These are phyloP conservation scores for Biscogniauxia marginata DNA, from an alignment of 2,329 filamentous ascomycete species.

Conservation along the genomic window DNA sequence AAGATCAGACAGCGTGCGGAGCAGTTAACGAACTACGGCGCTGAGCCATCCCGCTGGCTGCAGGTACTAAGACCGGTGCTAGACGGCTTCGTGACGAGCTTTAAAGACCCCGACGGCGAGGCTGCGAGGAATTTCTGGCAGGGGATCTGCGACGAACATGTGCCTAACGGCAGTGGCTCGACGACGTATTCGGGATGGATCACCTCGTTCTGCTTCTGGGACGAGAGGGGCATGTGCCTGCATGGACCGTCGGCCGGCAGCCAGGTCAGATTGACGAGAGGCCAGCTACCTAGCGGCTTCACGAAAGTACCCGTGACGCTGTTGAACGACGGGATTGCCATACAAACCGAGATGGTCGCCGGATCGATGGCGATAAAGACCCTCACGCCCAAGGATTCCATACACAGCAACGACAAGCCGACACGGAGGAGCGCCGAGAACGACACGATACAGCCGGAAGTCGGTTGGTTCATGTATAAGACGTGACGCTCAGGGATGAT, in stretches of 20 bases:
- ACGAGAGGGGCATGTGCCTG: conserved; percentile 24
- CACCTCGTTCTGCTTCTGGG: conserved; percentile 35
- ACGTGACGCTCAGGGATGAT: conserved; percentile 10
- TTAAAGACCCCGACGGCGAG: conserved; percentile 23
- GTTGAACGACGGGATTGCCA: conserved; percentile 23
- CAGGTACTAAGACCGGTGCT: conserved; percentile 25
- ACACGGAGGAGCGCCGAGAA: conserved; percentile 9
- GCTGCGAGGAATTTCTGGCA: conserved; percentile 28
- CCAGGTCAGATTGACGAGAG: conserved; percentile 19
- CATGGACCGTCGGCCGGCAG: conserved; percentile 16
- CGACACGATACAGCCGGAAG: conserved; percentile 31
- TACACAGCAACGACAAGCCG: conserved; percentile 5
- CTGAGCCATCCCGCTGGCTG: conserved; percentile 20
- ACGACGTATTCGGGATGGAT: conserved; percentile 34
- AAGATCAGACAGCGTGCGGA: conserved; percentile 18
- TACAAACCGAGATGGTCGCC: conserved; percentile 31
- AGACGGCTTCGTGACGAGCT: conserved; percentile 26
- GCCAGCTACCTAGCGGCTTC: conserved; percentile 31
- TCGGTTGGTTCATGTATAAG: conserved; percentile 34
- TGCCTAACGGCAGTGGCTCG: conserved; percentile 29
- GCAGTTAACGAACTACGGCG: conserved; percentile 16
- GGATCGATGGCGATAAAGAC: conserved; percentile 29
- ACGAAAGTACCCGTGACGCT: conserved; percentile 29
- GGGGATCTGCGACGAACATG: conserved; percentile 26
- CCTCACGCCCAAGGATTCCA: conserved; percentile 13